Base-by-base conservation (phyloP, 2,329 filamentous ascomycete species). In the Saccharata proteae region DNA sequence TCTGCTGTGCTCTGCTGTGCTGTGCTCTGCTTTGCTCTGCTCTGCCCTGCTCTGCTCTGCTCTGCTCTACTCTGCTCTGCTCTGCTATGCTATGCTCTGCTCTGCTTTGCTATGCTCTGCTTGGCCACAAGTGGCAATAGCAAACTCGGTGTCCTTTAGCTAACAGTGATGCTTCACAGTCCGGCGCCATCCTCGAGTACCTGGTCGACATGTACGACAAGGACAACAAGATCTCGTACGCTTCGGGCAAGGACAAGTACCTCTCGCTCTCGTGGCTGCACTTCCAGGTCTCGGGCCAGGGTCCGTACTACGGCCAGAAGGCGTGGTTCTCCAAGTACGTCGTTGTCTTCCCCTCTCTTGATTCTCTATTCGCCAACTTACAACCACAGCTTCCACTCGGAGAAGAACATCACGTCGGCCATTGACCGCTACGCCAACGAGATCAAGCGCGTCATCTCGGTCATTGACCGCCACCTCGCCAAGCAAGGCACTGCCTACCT, bases 231-330 rank as follows among this genome's bases (percentile, higher is more conserved):
- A 34, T 65, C 15, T 55, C 49, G 28, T 63, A 58, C 38, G 36
- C 35, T 5, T 10, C 30, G 43, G 0, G 44, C 46, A 2, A 47
- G 44, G 4, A 58, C 29, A 58, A 54, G 37, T 46, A 52, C 3
- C 52, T 54, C 4, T 18, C 27, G 23, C 57, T 56, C 36, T 59
- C 62, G 23, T 66, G 58, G 54, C 51, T 66, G 4, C 54, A 53
- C 41, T 64, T 56, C 45, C 61, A 67, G 44, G 46, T 48, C 23
- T 52, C 52, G 2, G 62, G 62, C 6, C 63, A 67, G 39, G 63
- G 62, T 1, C 63, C 62, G 0, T 67, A 66, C 41, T 66, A 43
- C 29, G 51, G 51, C 1, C 50, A 54, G 36, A 43, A 41, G 3
- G 37, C 40, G 8, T 59, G 56, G 57, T 60, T 60, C 40, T 47